phyloP scores from a whole-genome alignment of 2,329 filamentous ascomycete genomes.

The Pseudogymnoascus sp. region DNA sequence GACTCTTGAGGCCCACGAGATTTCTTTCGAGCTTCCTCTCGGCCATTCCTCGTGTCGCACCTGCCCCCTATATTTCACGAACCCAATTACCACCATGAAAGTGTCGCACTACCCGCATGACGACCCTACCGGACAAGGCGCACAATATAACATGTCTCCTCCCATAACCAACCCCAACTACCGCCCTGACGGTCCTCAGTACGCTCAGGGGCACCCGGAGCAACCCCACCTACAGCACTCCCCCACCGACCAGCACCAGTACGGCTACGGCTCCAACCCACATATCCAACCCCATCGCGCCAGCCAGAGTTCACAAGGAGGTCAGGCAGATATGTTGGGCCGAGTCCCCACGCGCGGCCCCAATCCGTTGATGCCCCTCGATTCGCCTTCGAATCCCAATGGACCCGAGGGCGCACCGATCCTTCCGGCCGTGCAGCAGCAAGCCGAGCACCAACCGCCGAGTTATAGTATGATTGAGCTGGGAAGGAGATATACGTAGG shows the following conservation, averaged over 20 bases:
- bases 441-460: neutral
- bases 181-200: neutral
- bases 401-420: neutral
- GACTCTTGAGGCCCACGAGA: neutral
- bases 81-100: neutral
- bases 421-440: neutral
- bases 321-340: neutral
- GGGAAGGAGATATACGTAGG: constrained; percentile 9
- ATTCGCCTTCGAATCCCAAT: constrained; percentile 2
- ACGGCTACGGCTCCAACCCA: neutral
- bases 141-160: constrained; percentile 5
- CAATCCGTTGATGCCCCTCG: constrained; percentile 1
- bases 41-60: neutral
- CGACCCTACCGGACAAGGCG: constrained; percentile 1
- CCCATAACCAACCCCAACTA: neutral
- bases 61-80: neutral
- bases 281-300: neutral
- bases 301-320: constrained; percentile 2
- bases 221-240: neutral
- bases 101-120: constrained; percentile 4
- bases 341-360: neutral
- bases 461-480: constrained; percentile 10
- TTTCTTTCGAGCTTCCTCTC: neutral
- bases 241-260: constrained; percentile 1
- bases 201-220: neutral